Percentiles rank a stretch among this genome's conserved stretches.
Conservation (phyloP, 2,329 filamentous ascomycete species). For the Botrytis byssoidea region DNA sequence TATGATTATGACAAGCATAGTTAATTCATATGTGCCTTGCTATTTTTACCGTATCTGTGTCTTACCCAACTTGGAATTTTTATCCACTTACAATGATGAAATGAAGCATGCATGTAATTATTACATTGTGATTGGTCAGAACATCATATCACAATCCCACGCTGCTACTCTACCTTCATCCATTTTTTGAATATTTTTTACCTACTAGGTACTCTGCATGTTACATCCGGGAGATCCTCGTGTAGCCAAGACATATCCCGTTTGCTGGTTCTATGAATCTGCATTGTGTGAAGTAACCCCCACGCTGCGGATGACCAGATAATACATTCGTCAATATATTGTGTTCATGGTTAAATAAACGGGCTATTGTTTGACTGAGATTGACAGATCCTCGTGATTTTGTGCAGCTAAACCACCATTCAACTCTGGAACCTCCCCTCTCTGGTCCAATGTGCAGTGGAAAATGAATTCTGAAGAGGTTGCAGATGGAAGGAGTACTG, state of each 20-base stretch:
- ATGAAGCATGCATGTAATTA: constrained; percentile 5
- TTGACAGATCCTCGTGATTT: neutral
- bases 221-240: constrained; percentile 1
- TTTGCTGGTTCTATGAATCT: neutral
- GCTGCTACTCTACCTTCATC: neutral
- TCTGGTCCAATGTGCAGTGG: neutral
- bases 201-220: neutral
- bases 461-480: neutral
- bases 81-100: constrained; percentile 7
- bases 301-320: neutral
- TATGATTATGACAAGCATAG: neutral
- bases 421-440: neutral
- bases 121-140: neutral
- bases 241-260: neutral
- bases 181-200: neutral
- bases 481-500: neutral
- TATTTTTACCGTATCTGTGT: neutral
- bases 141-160: neutral
- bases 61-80: neutral
- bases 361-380: neutral
- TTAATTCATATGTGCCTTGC: neutral
- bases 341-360: neutral
- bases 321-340: neutral
- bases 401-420: neutral
- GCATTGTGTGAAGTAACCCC: neutral